Evolutionary conservation across 2,329 filamentous ascomycete genomes (phyloP).

Genomic region (Trichophyton schoenleinii): DNA sequence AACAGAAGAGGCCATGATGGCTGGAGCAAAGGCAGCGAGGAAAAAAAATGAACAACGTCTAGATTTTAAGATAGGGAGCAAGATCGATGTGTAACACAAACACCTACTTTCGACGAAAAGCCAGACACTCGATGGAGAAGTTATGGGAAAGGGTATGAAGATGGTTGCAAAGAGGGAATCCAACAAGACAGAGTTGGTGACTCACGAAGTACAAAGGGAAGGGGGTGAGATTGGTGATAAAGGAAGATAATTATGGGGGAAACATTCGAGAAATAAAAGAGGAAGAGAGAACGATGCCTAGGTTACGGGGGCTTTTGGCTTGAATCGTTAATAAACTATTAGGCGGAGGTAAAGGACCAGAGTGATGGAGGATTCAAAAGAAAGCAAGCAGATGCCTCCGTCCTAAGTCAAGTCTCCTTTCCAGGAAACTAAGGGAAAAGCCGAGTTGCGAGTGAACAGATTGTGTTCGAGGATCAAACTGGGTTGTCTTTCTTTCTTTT

Average conservation of each 20-base stretch:
- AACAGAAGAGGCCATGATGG: constrained; percentile 81
- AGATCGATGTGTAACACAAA: constrained; percentile 4
- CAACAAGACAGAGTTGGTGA: background rate
- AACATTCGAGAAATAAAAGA: background rate
- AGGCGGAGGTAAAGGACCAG: background rate
- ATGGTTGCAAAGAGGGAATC: background rate
- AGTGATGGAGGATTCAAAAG: background rate
- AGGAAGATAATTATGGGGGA: background rate
- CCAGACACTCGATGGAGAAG: background rate
- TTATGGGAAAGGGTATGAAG: background rate
- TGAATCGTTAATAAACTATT: constrained; percentile 2
- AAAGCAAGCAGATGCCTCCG: background rate
- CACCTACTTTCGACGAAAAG: background rate
- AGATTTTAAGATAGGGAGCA: constrained; percentile 11
- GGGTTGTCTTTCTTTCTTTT: background rate
- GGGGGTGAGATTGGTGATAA: background rate
- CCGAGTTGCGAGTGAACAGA: constrained; percentile 1
- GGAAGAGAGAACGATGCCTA: background rate
- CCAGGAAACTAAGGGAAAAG: background rate
- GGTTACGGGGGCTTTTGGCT: background rate
- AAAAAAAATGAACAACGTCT: constrained; percentile 12
- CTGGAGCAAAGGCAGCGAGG: constrained; percentile 5
- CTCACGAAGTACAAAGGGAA: background rate
- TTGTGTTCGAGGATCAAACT: constrained; percentile 3
- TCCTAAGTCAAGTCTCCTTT: background rate